phyloP scores from a whole-genome alignment of 805 yeast species.

The Starmera amethionina region DNA sequence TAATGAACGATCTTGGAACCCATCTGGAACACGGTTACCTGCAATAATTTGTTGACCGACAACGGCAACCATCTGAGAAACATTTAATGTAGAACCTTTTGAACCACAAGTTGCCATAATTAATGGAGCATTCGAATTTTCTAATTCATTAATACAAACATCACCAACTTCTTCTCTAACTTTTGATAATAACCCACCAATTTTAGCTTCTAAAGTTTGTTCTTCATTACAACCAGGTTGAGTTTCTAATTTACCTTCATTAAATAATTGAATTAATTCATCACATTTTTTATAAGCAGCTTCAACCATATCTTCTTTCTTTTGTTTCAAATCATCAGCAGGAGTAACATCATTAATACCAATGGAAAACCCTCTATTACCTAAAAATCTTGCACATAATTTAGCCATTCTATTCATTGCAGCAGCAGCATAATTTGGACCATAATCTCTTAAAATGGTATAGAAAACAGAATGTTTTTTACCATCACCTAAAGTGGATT shows the following conservation, averaged over 20 bases:
- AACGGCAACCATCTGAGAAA: conserved; percentile 99
- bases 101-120: conserved; percentile 99
- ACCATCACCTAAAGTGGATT: conserved; percentile 94
- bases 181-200: conserved; percentile 90
- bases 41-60: conserved; percentile 98
- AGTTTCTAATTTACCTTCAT: conserved; percentile 84
- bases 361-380: conserved; percentile 92
- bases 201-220: conserved; percentile 94
- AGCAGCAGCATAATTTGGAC: conserved; percentile 89
- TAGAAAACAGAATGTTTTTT: conserved; percentile 95
- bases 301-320: conserved; percentile 85
- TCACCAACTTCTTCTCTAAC: conserved; percentile 99
- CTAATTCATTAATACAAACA: conserved; percentile 88
- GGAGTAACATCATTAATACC: conserved; percentile 98
- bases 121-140: conserved; percentile 85
- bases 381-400: conserved; percentile 88
- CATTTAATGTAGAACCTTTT: conserved; percentile 95
- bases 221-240: conserved; percentile 99
- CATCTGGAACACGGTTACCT: conserved; percentile 99
- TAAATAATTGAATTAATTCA: conserved; percentile 69
- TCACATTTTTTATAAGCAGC: conserved; percentile 87
- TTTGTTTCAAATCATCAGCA: conserved; percentile 59
- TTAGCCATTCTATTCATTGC: conserved; percentile 99
- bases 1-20: conserved; percentile 96
- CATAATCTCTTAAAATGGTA: conserved; percentile 89